A percentile compares a stretch with the other conserved stretches of the same genome.
phyloP scores from a whole-genome alignment of 2,329 filamentous ascomycete genomes.

The Leptographium radiaticola region DNA sequence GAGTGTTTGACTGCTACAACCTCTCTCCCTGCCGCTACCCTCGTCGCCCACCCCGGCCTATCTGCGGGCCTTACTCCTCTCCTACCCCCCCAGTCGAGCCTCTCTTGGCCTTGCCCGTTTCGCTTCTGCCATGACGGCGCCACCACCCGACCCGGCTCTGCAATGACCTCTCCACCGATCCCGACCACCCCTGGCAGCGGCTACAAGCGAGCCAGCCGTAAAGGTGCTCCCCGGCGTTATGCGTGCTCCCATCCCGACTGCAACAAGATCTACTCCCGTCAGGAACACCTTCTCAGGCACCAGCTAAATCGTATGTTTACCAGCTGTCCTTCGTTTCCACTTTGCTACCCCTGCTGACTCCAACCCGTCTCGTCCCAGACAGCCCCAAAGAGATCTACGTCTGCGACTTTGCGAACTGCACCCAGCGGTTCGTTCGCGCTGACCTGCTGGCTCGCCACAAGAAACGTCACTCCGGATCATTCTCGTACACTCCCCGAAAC shows the following conservation, averaged over 20 bases:
- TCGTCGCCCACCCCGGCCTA: no score
- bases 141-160: background rate
- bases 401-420: slow-evolving; percentile 64
- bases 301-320: slow-evolving; percentile 56
- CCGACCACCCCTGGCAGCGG: slow-evolving; percentile 6
- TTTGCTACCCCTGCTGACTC: slow-evolving; percentile 10
- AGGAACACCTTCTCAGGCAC: slow-evolving; percentile 70
- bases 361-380: slow-evolving; percentile 32
- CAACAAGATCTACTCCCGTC: slow-evolving; percentile 67
- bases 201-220: slow-evolving; percentile 40
- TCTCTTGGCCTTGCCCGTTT: background rate
- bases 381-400: slow-evolving; percentile 67
- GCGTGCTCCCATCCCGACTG: slow-evolving; percentile 58
- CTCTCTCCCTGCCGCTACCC: no score
- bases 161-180: slow-evolving; percentile 10
- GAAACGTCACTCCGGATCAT: slow-evolving; percentile 48
- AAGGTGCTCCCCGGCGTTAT: slow-evolving; percentile 38
- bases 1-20: no score
- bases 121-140: background rate
- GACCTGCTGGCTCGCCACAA: slow-evolving; percentile 60
- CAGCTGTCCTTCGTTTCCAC: slow-evolving; percentile 1
- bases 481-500: slow-evolving; percentile 30
- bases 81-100: background rate
- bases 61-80: no score
- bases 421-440: slow-evolving; percentile 64